Conservation (phyloP, 257 asterid species). For the Nicotiana obtusifolia region DNA sequence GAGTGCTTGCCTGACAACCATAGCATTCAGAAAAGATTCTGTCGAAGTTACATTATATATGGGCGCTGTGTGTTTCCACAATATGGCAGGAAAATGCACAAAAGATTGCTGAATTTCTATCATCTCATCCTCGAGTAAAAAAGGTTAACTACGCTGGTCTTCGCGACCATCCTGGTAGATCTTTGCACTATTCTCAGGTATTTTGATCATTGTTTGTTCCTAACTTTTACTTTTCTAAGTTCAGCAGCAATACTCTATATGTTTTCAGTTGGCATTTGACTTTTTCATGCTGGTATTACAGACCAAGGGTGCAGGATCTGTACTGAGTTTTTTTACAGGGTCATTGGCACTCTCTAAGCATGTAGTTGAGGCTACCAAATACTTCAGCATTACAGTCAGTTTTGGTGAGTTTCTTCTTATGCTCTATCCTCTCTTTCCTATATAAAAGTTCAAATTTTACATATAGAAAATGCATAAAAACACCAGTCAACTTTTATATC, state of each 20-base stretch:
- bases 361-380: constrained; percentile 66
- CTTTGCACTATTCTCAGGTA: constrained; percentile 88
- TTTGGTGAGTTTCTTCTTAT: constrained; percentile 39
- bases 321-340: constrained; percentile 85
- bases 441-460: neutral
- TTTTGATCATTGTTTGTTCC: neutral
- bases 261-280: too few species aligned
- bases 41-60: too few species aligned
- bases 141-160: constrained; percentile 85
- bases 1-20: too few species aligned
- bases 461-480: too few species aligned
- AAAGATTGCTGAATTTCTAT: constrained; percentile 80
- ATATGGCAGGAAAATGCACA: constrained; percentile 71
- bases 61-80: too few species aligned
- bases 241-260: too few species aligned
- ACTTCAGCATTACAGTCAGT: constrained; percentile 83
- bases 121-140: constrained; percentile 65
- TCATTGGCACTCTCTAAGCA: constrained; percentile 84
- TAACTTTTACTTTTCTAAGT: neutral
- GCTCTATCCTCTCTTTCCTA: too few species aligned
- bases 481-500: too few species aligned
- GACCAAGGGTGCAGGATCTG: constrained; percentile 98
- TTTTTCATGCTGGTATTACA: constrained; percentile 12
- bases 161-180: constrained; percentile 63
- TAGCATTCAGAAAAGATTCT: too few species aligned